phyloP scores from a whole-genome alignment of 129 eudicot genomes.

The Escallonia herrerae region DNA sequence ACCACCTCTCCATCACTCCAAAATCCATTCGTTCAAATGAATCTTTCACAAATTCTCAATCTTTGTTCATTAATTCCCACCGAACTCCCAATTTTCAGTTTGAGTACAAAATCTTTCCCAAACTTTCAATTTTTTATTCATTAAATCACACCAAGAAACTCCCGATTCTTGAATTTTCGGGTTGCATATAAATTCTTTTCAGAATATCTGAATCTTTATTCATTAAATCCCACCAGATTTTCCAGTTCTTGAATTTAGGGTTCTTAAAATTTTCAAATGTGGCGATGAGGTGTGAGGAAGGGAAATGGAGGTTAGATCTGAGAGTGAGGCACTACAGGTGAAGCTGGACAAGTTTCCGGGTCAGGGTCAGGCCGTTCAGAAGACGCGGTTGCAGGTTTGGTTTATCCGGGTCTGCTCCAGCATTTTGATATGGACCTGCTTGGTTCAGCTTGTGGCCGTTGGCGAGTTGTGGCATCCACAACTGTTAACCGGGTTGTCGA shows the following conservation, averaged over 20 bases:
- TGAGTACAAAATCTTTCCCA: too few relatives aligned
- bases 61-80: too few relatives aligned
- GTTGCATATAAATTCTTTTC: background rate
- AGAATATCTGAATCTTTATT: slow-evolving; percentile 15
- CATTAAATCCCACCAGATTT: background rate
- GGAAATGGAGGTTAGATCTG: slow-evolving; percentile 76
- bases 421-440: slow-evolving; percentile 88
- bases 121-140: too few relatives aligned
- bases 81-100: too few relatives aligned
- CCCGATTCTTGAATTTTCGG: too few relatives aligned
- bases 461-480: slow-evolving; percentile 79
- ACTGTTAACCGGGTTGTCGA: slow-evolving; percentile 30
- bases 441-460: slow-evolving; percentile 76
- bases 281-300: slow-evolving; percentile 54
- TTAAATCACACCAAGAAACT: too few relatives aligned
- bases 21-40: background rate
- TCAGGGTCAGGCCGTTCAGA: slow-evolving; percentile 33
- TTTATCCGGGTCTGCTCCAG: slow-evolving; percentile 79
- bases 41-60: too few relatives aligned
- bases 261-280: slow-evolving; percentile 12
- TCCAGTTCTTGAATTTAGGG: background rate
- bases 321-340: slow-evolving; percentile 25
- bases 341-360: slow-evolving; percentile 46
- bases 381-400: slow-evolving; percentile 69
- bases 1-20: slow-evolving; percentile 28